Evolutionary conservation across 192 early-diverging fungal species (phyloP).

Genomic region (Rhizophlyctis rosea): DNA sequence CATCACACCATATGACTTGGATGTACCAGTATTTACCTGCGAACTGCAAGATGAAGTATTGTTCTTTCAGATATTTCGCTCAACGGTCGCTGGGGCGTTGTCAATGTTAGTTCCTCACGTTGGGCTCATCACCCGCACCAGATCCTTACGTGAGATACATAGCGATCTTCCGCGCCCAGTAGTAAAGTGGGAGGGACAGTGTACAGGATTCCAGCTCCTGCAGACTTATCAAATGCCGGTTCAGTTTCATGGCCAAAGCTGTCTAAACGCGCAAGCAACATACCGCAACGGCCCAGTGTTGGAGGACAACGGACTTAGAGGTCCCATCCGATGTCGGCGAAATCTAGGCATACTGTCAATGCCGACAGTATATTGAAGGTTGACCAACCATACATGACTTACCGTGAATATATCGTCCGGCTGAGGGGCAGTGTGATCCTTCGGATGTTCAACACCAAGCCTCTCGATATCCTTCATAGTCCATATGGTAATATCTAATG

Average conservation of each 20-base stretch:
- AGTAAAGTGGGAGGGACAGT: constrained; percentile 6
- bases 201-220: constrained; percentile 12
- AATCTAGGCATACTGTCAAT: constrained; percentile 12
- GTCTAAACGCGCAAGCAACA: constrained; percentile 10
- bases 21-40: constrained; percentile 17
- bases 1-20: constrained; percentile 5
- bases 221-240: constrained; percentile 9
- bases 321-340: constrained; percentile 71
- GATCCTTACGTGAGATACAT: constrained; percentile 42
- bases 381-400: background rate
- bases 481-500: constrained; percentile 11
- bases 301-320: constrained; percentile 38
- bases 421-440: constrained; percentile 54
- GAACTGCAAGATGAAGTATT: constrained; percentile 16
- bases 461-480: constrained; percentile 25
- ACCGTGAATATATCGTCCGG: constrained; percentile 58
- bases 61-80: constrained; percentile 84
- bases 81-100: constrained; percentile 64
- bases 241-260: constrained; percentile 8
- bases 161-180: constrained; percentile 31
- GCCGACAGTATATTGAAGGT: constrained; percentile 29
- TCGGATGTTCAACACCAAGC: constrained; percentile 54
- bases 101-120: constrained; percentile 2
- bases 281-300: constrained; percentile 16
- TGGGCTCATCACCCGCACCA: background rate